Evolutionary conservation across 768 basidiomycete genomes (phyloP).

Genomic region (Kondoa subrosea): DNA sequence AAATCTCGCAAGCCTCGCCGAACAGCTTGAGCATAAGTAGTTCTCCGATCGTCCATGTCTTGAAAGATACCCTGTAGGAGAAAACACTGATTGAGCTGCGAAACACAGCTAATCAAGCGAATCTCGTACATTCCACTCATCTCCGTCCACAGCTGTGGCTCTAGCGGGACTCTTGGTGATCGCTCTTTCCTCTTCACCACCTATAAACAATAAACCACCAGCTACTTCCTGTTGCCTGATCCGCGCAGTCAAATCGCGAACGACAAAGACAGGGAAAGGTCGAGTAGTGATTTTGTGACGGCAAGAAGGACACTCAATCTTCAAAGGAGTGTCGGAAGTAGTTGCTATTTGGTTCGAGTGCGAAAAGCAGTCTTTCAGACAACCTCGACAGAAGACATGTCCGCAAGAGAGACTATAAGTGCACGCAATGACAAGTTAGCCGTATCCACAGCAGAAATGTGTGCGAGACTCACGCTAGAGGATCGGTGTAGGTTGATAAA

Average conservation of each 20-base stretch:
- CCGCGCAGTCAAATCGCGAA: not conserved
- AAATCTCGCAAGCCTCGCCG: conserved; percentile 7
- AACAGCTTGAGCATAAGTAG: conserved; percentile 7
- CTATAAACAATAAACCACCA: not conserved
- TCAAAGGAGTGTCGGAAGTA: not conserved
- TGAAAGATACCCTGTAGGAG: not conserved
- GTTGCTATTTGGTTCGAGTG: not conserved
- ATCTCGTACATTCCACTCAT: not conserved
- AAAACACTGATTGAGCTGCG: not conserved
- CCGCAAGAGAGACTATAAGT: not conserved
- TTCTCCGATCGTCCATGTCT: not conserved
- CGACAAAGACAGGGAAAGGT: conserved; percentile 4
- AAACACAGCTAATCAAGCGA: not conserved
- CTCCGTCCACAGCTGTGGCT: not conserved
- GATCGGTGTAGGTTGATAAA: not conserved
- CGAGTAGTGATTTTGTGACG: not conserved
- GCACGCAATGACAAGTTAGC: not conserved
- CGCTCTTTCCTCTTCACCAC: not conserved
- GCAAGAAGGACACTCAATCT: not conserved
- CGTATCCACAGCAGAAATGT: not conserved
- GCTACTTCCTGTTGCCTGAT: not conserved
- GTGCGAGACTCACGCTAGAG: not conserved
- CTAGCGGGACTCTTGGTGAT: not conserved
- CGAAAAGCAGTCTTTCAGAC: not conserved
- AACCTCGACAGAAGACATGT: not conserved